A percentile compares a stretch with the other conserved stretches of the same genome.
Conservation (phyloP, 2,329 filamentous ascomycete species). For the Epichloe festucae region DNA sequence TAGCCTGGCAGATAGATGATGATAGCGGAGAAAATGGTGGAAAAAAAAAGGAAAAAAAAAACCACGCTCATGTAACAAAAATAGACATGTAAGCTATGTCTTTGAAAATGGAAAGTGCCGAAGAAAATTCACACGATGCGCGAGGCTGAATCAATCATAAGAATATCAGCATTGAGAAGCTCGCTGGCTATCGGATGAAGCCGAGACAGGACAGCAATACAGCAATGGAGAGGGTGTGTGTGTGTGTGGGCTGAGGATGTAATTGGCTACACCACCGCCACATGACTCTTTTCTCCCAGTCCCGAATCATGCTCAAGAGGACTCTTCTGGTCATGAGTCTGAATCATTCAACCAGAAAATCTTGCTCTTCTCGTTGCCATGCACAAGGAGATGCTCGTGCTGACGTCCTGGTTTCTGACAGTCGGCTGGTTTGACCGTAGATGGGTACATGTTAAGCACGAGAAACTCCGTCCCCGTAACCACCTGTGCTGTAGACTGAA, state of each 20-base stretch:
- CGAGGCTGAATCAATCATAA: not conserved
- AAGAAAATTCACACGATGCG: not conserved
- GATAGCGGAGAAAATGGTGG: not conserved
- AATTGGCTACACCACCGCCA: too few species aligned
- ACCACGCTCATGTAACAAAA: not conserved
- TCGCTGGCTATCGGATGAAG: too few species aligned
- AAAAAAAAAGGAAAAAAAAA: not conserved
- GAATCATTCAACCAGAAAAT: too few species aligned
- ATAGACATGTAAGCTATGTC: not conserved
- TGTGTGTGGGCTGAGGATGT: too few species aligned
- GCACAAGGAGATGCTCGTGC: too few species aligned
- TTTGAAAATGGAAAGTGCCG: not conserved
- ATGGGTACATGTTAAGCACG: constrained; percentile 20
- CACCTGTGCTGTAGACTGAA: constrained; percentile 28
- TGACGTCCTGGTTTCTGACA: too few species aligned
- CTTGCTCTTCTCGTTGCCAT: too few species aligned
- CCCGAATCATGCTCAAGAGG: not conserved
- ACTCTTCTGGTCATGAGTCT: too few species aligned
- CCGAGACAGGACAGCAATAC: too few species aligned
- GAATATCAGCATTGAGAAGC: not conserved
- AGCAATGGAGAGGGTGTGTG: too few species aligned
- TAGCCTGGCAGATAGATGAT: too few species aligned
- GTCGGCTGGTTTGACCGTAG: too few species aligned
- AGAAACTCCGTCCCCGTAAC: constrained; percentile 30
- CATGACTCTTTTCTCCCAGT: not conserved